Evolutionary conservation across 495 filamentous ascomycete genomes (phyloP).

Genomic region (Xylaria longipes): DNA sequence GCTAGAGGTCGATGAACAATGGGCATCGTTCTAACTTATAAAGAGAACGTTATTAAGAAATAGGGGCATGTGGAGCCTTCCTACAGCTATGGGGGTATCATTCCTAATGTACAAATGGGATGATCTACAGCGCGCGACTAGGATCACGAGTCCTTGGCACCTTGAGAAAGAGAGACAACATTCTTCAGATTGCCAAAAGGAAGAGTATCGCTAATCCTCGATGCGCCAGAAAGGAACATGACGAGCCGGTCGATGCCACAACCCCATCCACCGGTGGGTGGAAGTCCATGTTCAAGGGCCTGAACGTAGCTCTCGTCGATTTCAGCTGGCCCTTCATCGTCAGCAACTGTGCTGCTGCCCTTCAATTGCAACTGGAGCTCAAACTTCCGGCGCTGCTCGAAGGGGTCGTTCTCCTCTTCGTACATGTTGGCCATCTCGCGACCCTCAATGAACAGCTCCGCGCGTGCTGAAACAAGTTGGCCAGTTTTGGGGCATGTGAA

Average conservation of each 20-base stretch:
- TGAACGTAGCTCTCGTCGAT: slow-evolving; percentile 86
- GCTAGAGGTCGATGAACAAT: not conserved
- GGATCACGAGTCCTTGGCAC: slow-evolving; percentile 25
- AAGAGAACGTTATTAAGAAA: not conserved
- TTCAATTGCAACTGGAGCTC: slow-evolving; percentile 52
- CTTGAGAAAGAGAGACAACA: slow-evolving; percentile 53
- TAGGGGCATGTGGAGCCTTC: not conserved
- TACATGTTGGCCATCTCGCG: slow-evolving; percentile 92
- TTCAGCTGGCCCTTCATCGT: slow-evolving; percentile 33
- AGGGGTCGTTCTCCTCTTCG: slow-evolving; percentile 96
- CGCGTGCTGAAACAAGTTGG: slow-evolving; percentile 76
- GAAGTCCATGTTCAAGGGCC: slow-evolving; percentile 85
- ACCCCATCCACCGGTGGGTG: slow-evolving; percentile 95
- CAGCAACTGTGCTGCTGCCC: slow-evolving; percentile 32
- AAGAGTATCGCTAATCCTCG: slow-evolving; percentile 81
- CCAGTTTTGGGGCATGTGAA: slow-evolving; percentile 66
- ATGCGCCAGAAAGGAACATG: slow-evolving; percentile 82
- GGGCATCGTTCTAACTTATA: not conserved
- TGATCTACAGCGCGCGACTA: not conserved
- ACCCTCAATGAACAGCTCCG: slow-evolving; percentile 84
- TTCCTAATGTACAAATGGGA: slow-evolving; percentile 16
- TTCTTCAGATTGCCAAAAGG: slow-evolving; percentile 86
- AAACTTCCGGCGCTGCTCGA: slow-evolving; percentile 86
- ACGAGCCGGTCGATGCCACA: slow-evolving; percentile 87
- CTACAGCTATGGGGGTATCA: slow-evolving; percentile 25